Evolutionary conservation across 306 rosid species (phyloP), one percentile per base, ranked within the genome.

Genomic region (Prunus fruticosa): DNA sequence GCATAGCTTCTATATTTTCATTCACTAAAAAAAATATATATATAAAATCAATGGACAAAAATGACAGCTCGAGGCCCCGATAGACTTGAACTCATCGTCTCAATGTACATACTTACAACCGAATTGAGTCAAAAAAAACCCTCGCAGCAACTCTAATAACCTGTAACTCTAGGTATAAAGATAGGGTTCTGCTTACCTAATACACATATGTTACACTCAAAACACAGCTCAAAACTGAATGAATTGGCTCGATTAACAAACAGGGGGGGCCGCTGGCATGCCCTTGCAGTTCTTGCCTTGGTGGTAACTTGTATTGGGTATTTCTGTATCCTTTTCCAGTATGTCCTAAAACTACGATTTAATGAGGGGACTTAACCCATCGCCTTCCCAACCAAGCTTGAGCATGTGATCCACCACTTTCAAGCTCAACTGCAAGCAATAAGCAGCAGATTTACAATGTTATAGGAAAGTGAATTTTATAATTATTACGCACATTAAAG

Each of bases 321-420:
- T 47, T 69, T 78, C 62, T 63, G 72, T 67, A 74, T 64, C 70
- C 67, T 34, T 79, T 50, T 74, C 71, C 22, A 22, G 74, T 61
- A 47, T 78, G 70, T 56, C 83, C 76, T 81, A 87, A 84, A 71
- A 70, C 90, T 87, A 89, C 64, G 88, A 90, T 71, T 86, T 90
- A 60, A 90, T 90, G 67, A 92, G 87, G 80, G 88, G 87, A 74
- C 77, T 84, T 72, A 88, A 87, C 54, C 96, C 96, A 76, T 90
- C 96, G 46, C 92, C 97, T 90, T 92, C 96, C 99, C 99, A 92
- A 76, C 97, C 99, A 69, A 92, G 90, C 90, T 95, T 95, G 79
- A 90, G 97, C 99, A 90, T 95, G 9, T 92, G 96, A 91, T 95
- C 97, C 52, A 91, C 92, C 62, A 95, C 97, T 86, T 95, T 95